Base-by-base conservation (phyloP, 805 yeast species). In the Yarrowia alimentaria region DNA sequence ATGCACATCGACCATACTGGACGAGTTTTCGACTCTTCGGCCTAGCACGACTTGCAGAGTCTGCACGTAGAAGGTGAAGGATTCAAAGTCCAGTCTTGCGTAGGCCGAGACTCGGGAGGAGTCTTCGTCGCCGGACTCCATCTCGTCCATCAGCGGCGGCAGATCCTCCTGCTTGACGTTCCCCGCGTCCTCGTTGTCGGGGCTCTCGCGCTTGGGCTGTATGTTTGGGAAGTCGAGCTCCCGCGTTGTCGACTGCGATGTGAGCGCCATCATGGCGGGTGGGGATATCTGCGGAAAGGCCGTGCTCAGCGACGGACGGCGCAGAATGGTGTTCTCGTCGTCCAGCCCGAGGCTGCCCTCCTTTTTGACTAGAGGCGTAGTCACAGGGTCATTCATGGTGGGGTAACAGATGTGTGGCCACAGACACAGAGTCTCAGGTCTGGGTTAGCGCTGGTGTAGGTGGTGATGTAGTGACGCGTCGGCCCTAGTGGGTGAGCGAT, bases 21-120 rank as follows among this genome's bases (percentile, higher is more conserved):
- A 53, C 57, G 83, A 83, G 51, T 81, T 78, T 60, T 83, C 91
- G 8, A 90, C 84, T 53, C 86, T 77, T 59, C 99, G 75, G n/a
- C 99, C 99, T 34, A 93, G 71, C 7, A 91, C 77, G 1, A 91
- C 96, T 66, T 93, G 97, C 62, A 93, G 74, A 1, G 99, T 93
- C 68, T 93, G 99, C 9, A 93, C 96, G 60, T 91, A 93, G 63
- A 93, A 93, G 3, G 96, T 90, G 64, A 85, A 91, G 56, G 86
- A 80, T 54, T 86, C 96, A 65, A 93, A 93, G 64, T 93, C 98
- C 30, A 93, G 69, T 58, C 74, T 59, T 14, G 76, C 76, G 40
- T 72, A 71, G 19, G 75, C 75, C 9, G 69, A 67, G 6, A 69
- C 71, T 24, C 68, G 61, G 33, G 65, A 59, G 25, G 60, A 58